These are phyloP conservation scores for Arbutus unedo DNA, from an alignment of 148 eudicot genomes.

Conservation along the genomic window DNA sequence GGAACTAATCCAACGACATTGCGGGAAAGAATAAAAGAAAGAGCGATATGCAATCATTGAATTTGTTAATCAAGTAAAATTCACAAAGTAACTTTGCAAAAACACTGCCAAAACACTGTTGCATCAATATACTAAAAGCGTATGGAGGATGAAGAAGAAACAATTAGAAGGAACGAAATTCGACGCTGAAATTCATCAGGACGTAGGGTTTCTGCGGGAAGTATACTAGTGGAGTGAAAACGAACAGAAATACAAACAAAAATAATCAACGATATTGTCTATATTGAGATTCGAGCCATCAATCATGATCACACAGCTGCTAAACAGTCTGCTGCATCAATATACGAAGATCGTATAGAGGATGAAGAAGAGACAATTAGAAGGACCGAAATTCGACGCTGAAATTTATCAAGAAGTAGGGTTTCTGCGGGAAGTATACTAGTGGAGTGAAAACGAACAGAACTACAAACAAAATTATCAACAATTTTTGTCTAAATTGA, in stretches of 20 bases:
- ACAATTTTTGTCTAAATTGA: not conserved
- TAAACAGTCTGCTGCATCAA: not conserved
- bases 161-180: not conserved
- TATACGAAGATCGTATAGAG: not conserved
- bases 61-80: not conserved
- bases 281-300: not conserved
- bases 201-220: conserved; percentile 5
- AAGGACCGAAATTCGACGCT: not conserved
- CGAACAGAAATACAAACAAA: not conserved
- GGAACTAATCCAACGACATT: too few species aligned
- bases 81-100: not conserved
- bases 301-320: not conserved
- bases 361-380: not conserved
- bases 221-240: not conserved
- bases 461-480: not conserved
- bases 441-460: not conserved
- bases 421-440: not conserved
- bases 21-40: not conserved
- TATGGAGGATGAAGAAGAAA: not conserved
- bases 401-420: conserved; percentile 12
- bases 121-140: not conserved
- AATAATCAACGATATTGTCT: not conserved
- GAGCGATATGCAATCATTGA: not conserved
- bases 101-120: not conserved
- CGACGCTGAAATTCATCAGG: not conserved